Base-by-base conservation (phyloP, 1,284 basidiomycete species). In the Pseudozyma pruni region DNA sequence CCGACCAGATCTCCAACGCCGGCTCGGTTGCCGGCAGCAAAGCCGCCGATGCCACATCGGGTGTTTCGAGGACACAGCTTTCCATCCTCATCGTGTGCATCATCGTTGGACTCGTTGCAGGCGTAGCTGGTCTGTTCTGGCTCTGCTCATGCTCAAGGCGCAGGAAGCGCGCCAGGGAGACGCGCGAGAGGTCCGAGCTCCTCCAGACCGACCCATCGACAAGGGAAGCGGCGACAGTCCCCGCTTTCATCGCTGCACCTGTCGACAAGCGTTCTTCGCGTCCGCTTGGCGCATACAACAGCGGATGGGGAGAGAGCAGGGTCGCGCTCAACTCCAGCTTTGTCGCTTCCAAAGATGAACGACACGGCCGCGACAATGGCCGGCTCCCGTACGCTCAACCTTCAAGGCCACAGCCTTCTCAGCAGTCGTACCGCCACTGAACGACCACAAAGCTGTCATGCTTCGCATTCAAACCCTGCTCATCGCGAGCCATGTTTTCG, bases 301-400 rank as follows among this genome's bases (percentile, higher is more conserved):
- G 55, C 10, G 57, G 57, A 0, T 68, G 58, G 58, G 66, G 59
- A 3, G 66, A 69, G 31, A 59, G 59, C 35, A 50, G 59, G 22
- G 47, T 62, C n/a, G 66, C 66, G 3, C 47, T 69, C 29, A 62
- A 69, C 37, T 59, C 59, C 34, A 55, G 58, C 54, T 68, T 53
- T 39, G 50, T 53, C 14, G 39, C 48, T 4, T 52, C 64, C 10
- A 61, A 45, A 13, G 51, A 61, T 13, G 58, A 61, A 14, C 20
- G 53, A 8, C 57, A 68, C 32, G 59, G 40, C 0, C 58, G 59
- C 55, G 22, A 45, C 3, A 46, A 54, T 19, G 25, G 45, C 16
- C 45, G 56, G 19, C 17, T 29, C 5, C 38, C 56, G 20, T 8
- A 13, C 5, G 38, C 14, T 7, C 27, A 44, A 0, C 29, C 27